Evolutionary conservation across 1,284 basidiomycete species (phyloP).

Genomic region (Heterobasidion annosum): DNA sequence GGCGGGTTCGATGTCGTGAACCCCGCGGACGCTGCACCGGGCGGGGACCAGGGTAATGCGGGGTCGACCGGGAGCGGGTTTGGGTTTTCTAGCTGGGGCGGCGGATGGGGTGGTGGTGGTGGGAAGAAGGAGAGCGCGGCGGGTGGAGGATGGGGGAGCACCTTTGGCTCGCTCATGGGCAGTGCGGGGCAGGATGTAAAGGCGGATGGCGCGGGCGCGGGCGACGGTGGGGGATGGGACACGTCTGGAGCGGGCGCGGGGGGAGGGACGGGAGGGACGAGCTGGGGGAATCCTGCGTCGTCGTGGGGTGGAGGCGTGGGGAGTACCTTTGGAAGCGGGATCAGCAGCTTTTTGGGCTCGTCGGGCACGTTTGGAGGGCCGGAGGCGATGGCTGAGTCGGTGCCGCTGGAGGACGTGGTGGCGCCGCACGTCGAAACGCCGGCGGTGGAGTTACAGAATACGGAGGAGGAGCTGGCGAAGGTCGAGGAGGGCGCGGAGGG

Average conservation of each 20-base stretch:
- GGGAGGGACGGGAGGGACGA: neutral
- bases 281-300: neutral
- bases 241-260: neutral
- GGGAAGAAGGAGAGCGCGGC: neutral
- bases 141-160: neutral
- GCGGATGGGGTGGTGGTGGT: neutral
- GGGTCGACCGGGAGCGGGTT: neutral
- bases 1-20: neutral
- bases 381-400: neutral
- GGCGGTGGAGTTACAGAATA: neutral
- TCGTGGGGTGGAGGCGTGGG: neutral
- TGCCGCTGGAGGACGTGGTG: neutral
- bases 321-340: neutral
- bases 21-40: neutral
- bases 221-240: neutral
- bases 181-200: neutral
- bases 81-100: neutral
- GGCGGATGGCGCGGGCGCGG: neutral
- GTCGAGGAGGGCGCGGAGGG: neutral
- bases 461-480: neutral
- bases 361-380: neutral
- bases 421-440: neutral
- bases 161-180: neutral
- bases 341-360: neutral
- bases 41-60: neutral